A percentile compares a stretch with the other conserved stretches of the same genome.
phyloP scores from a whole-genome alignment of 768 basidiomycete genomes.

The Termitomyces bulborhizus region DNA sequence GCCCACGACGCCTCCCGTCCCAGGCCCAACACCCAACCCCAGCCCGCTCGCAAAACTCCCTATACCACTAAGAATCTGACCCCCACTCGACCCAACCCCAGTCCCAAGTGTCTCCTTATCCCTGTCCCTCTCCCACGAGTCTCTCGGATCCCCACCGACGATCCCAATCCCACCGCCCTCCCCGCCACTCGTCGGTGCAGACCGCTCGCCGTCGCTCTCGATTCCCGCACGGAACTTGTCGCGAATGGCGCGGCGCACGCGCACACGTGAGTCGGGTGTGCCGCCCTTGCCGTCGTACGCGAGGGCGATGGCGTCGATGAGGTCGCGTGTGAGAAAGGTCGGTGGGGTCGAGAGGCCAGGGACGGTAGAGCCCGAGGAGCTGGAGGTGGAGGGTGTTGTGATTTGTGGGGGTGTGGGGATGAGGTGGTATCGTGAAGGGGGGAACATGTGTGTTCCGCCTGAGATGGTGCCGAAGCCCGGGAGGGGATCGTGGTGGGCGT shows the following conservation, averaged over 20 bases:
- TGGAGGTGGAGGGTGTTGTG: conserved; percentile 1
- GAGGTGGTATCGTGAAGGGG: not conserved
- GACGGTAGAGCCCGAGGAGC: conserved; percentile 10
- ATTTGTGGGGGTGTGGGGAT: not conserved
- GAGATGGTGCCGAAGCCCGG: too few species aligned
- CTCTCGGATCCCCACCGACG: too few species aligned
- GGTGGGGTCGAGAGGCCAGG: conserved; percentile 9
- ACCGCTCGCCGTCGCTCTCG: conserved; percentile 21
- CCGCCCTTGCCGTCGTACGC: conserved; percentile 44
- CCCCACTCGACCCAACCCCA: conserved; percentile 15
- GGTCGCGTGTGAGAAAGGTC: conserved; percentile 33
- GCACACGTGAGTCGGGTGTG: conserved; percentile 50
- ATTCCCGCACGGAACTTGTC: conserved; percentile 38
- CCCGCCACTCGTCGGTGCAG: conserved; percentile 15
- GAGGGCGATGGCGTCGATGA: conserved; percentile 39
- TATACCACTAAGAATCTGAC: conserved; percentile 35
- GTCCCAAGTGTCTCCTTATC: conserved; percentile 8
- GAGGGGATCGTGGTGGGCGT: not conserved
- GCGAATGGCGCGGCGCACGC: conserved; percentile 45
- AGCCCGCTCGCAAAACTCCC: conserved; percentile 34
- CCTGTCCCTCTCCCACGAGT: not conserved
- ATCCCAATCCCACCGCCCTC: conserved; percentile 7
- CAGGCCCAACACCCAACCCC: conserved; percentile 29
- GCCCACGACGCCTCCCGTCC: conserved; percentile 12
- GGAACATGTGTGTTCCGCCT: not conserved